Percentiles rank a stretch among this genome's conserved stretches.
phyloP scores from a whole-genome alignment of 148 eudicot species.

The Amaranthus palmeri region DNA sequence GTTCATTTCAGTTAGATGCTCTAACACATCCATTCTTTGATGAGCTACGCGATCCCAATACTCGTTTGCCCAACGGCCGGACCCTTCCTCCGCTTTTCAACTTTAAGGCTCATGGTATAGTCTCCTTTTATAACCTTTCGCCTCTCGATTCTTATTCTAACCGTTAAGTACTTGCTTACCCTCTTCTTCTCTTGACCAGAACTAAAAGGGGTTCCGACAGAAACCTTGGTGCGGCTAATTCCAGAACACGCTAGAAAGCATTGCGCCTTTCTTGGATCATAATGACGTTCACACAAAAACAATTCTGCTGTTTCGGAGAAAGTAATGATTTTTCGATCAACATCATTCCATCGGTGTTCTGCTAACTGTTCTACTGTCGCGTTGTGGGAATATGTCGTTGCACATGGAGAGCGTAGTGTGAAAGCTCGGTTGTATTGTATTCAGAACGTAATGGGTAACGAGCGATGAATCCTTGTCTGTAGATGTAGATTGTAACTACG shows the following conservation, averaged over 20 bases:
- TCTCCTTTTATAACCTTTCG: not conserved
- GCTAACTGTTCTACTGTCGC: slow-evolving; percentile 7
- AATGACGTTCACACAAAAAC: slow-evolving; percentile 5
- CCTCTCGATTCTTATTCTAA: not conserved
- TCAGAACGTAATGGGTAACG: slow-evolving; percentile 10
- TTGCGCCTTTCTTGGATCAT: slow-evolving; percentile 40
- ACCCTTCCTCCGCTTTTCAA: slow-evolving; percentile 75
- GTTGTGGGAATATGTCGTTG: slow-evolving; percentile 8
- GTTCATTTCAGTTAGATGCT: slow-evolving; percentile 53
- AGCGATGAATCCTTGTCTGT: slow-evolving; percentile 22
- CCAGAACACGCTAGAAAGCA: slow-evolving; percentile 86
- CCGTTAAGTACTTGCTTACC: not conserved
- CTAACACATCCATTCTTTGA: slow-evolving; percentile 70
- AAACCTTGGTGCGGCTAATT: slow-evolving; percentile 49
- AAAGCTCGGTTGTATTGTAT: slow-evolving; percentile 16
- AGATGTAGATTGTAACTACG: slow-evolving; percentile 33
- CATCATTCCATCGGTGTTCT: not conserved
- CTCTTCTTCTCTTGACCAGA: slow-evolving; percentile 38
- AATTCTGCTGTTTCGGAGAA: slow-evolving; percentile 12
- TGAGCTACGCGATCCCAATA: slow-evolving; percentile 72
- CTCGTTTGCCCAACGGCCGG: slow-evolving; percentile 77
- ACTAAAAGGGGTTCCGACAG: slow-evolving; percentile 58
- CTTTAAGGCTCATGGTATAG: slow-evolving; percentile 71
- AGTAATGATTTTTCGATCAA: slow-evolving; percentile 12
- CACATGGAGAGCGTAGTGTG: slow-evolving; percentile 14